These are phyloP conservation scores for Albatrellus sp. DNA, from an alignment of 1,284 basidiomycete genomes.

Conservation along the genomic window DNA sequence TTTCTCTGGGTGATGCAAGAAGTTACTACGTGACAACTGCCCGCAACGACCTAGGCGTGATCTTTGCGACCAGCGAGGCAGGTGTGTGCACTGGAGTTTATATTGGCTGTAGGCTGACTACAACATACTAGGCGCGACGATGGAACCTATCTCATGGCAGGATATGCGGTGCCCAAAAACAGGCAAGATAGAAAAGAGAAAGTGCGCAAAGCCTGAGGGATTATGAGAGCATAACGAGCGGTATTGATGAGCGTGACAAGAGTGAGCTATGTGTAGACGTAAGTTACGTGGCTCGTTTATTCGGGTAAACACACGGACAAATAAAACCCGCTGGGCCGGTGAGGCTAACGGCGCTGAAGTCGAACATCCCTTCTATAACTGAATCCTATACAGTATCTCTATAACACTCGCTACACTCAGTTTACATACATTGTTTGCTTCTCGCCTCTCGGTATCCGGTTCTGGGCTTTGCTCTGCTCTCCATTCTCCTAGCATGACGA, in stretches of 20 bases:
- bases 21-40: conserved; percentile 95
- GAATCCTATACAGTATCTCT: too few species aligned
- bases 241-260: too few species aligned
- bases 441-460: conserved; percentile 10
- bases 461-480: conserved; percentile 11
- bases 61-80: conserved; percentile 76
- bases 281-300: too few species aligned
- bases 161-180: conserved; percentile 86
- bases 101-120: too few species aligned
- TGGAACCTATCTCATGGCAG: conserved; percentile 82
- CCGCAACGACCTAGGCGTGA: conserved; percentile 86
- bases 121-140: conserved; percentile 44
- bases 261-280: too few species aligned
- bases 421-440: conserved; percentile 1
- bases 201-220: conserved; percentile 80
- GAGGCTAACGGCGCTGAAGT: not conserved
- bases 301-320: not conserved
- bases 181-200: conserved; percentile 71
- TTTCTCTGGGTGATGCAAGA: conserved; percentile 85
- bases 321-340: not conserved
- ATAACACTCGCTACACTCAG: not conserved
- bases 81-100: conserved; percentile 26
- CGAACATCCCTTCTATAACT: not conserved
- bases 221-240: conserved; percentile 19
- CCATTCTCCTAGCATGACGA: conserved; percentile 16